Conservation (phyloP, 495 filamentous ascomycete species). For the Aspergillus olivimuriae region DNA sequence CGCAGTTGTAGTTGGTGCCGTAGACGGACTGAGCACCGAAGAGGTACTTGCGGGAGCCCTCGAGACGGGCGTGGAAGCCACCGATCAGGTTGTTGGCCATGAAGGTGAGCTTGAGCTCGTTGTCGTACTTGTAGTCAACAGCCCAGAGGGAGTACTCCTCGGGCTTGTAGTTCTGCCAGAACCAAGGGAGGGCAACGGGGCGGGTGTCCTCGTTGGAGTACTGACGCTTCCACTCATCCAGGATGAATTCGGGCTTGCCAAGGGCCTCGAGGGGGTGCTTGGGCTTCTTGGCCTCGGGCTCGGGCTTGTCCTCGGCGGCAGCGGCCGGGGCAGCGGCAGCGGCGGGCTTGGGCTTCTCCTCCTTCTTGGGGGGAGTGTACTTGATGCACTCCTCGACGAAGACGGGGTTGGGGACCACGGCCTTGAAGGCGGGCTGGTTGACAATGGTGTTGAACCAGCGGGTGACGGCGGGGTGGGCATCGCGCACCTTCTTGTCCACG, state of each 20-base stretch:
- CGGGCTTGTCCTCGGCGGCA: constrained; percentile 59
- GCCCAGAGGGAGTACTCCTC: constrained; percentile 94
- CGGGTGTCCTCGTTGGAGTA: constrained; percentile 97
- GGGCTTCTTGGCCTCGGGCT: constrained; percentile 70
- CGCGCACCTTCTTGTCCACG: constrained; percentile 82
- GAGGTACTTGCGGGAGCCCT: constrained; percentile 96
- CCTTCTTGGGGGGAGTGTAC: constrained; percentile 88
- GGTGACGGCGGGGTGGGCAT: constrained; percentile 71
- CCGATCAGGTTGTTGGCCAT: constrained; percentile 97
- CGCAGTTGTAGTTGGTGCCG: constrained; percentile 76
- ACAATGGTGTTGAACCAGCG: constrained; percentile 93
- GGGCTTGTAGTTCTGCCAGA: constrained; percentile 91
- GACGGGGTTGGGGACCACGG: constrained; percentile 62
- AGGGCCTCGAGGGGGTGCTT: constrained; percentile 95
- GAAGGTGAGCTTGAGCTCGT: constrained; percentile 94
- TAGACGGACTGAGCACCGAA: constrained; percentile 91
- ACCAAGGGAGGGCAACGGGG: constrained; percentile 80
- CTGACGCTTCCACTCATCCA: constrained; percentile 97
- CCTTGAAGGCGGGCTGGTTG: constrained; percentile 85
- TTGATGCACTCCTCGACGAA: constrained; percentile 83
- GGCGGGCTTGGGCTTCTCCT: constrained; percentile 54
- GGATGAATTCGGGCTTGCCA: constrained; percentile 66
- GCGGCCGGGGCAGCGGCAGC: constrained; percentile 51
- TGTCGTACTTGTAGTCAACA: constrained; percentile 94
- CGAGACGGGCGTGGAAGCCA: constrained; percentile 95